Percentiles rank a stretch among this genome's conserved stretches.
These are phyloP conservation scores for Kalanchoe fedtschenkoi DNA, from an alignment of 164 flowering plant species.

Conservation along the genomic window DNA sequence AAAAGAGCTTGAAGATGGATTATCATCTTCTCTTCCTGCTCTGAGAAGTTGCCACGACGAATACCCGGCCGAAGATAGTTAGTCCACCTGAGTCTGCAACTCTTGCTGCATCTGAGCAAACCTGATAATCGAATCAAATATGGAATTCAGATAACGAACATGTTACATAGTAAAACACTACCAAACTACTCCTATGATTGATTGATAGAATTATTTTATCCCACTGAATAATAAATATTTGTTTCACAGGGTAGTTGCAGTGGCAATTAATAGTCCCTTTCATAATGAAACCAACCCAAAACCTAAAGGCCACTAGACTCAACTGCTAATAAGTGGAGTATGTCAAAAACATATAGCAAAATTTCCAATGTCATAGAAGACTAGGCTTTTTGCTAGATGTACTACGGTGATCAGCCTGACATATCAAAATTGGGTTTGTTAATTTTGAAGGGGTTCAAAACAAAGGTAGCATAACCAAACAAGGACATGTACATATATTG, in stretches of 20 bases:
- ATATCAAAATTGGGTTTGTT: too few species aligned
- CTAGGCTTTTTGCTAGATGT: too few species aligned
- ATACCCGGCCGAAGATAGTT: constrained; percentile 92
- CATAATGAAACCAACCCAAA: constrained; percentile 18
- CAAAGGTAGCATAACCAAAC: too few species aligned
- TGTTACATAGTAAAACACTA: constrained; percentile 10
- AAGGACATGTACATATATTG: too few species aligned
- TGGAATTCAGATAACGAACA: background rate
- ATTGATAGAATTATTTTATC: background rate
- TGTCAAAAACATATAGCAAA: background rate
- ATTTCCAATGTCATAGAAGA: too few species aligned
- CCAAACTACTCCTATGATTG: too few species aligned
- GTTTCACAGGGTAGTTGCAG: background rate
- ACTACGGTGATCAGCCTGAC: too few species aligned
- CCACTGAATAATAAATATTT: background rate
- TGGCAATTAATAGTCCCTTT: constrained; percentile 5
- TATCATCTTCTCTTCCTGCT: constrained; percentile 89
- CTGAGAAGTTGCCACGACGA: constrained; percentile 74
- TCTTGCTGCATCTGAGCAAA: constrained; percentile 78
- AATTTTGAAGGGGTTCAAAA: too few species aligned
- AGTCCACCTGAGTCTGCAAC: constrained; percentile 86
- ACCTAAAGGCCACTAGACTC: too few species aligned
- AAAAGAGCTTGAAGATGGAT: constrained; percentile 90
- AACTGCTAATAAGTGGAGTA: constrained; percentile 3
- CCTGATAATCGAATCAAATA: constrained; percentile 36